phyloP scores from a whole-genome alignment of 352 stramenopile genomes.

The Phytophthora fragariaefolia region DNA sequence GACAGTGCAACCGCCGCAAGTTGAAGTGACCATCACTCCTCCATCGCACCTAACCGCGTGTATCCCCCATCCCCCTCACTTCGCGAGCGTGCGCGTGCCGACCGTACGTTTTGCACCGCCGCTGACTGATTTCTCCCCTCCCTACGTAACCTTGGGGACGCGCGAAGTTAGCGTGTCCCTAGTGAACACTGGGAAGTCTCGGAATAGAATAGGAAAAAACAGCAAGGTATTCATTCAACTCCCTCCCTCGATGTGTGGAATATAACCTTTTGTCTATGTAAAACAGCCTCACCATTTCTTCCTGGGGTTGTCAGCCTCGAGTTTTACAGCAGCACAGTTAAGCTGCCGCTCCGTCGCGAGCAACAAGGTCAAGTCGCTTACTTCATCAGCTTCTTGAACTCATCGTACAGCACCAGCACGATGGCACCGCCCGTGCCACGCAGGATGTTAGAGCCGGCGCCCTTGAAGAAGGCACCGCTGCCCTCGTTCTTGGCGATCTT shows the following conservation, averaged over 20 bases:
- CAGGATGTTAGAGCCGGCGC: constrained; percentile 98
- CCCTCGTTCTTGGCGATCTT: constrained; percentile 99
- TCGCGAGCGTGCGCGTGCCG: neutral
- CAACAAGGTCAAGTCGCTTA: constrained; percentile 33
- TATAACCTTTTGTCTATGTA: constrained; percentile 55
- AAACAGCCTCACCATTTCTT: constrained; percentile 51
- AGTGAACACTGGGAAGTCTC: neutral
- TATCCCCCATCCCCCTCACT: neutral
- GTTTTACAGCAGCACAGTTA: constrained; percentile 15
- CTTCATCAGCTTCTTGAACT: constrained; percentile 95
- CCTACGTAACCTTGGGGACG: too few species aligned
- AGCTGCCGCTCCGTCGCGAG: constrained; percentile 15
- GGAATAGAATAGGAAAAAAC: constrained; percentile 31
- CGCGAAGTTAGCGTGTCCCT: too few species aligned
- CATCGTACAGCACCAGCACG: constrained; percentile 99
- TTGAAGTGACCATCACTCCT: constrained; percentile 38
- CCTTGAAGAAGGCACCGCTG: constrained; percentile 97
- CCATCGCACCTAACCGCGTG: constrained; percentile 11
- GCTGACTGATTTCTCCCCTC: constrained; percentile 6
- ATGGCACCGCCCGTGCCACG: constrained; percentile 98
- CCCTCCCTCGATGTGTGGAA: constrained; percentile 44
- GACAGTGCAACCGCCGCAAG: constrained; percentile 21
- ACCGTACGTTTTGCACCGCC: neutral
- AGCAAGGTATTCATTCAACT: constrained; percentile 48
- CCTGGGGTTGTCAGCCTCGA: constrained; percentile 34